Evolutionary conservation across 73 alveolate genomes (phyloP), one percentile per base, ranked within the genome.

Genomic region (Uronychia binucleata): DNA sequence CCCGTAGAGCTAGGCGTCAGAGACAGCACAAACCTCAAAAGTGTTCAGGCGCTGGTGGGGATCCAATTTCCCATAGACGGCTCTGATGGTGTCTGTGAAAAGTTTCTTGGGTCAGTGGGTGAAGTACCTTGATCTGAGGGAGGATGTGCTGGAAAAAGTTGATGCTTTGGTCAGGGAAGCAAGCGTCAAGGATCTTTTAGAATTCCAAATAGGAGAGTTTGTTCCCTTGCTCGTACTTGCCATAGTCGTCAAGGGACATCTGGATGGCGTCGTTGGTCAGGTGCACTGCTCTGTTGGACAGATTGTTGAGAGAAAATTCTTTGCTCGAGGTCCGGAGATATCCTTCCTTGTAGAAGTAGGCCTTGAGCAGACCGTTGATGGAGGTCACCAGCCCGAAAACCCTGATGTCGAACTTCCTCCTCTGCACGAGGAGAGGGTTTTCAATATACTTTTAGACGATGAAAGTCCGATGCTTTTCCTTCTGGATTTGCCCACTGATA

Each of bases 261-360:
- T 95, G 94, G 11, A 95, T 93, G 0, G 97, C 94, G 83, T 95
- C 96, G 88, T 95, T 95, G 13, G 98, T 95, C 81, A 95, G 85
- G 86, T 95, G 98, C 19, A 95, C 77, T 78, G 28, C 57, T 26
- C 77, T 83, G 67, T 92, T 90, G 29, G 89, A 76, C 85, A 88
- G 46, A 76, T 94, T 87, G 34, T 93, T 77, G 30, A 91, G 78
- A 77, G 83, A 84, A 79, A 88, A 94, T 33, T 90, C 95, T 34
- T 87, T 81, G 80, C 98, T 78, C 32, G 96, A 88, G 30, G 96
- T 94, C 34, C 95, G 82, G 28, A 94, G 87, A 84, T 94, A 94
- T 1, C 98, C 98, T 77, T 94, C 98, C 33, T 77, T 82, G 82
- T 92, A 94, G 84, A 80, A 94, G 77, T 85, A 94, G 28, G 91